Base-by-base conservation (phyloP, 129 eudicot genomes). In the Pseudognaphalium luteoalbum region DNA sequence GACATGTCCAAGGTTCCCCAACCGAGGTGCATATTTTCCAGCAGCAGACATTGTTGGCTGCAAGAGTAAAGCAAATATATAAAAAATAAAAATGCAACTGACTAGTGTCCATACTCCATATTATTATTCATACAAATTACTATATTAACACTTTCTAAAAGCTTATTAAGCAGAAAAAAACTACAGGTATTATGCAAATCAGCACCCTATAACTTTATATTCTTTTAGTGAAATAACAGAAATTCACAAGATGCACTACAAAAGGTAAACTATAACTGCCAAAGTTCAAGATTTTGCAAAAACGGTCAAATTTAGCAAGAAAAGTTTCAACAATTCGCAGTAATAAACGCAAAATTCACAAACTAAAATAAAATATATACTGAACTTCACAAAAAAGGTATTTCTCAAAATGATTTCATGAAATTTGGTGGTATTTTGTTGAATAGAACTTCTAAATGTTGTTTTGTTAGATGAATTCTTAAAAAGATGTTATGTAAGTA, bases 1-100 rank as follows among this genome's bases (percentile, higher is more conserved):
- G 30, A 93, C 41, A 83, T 93, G 98, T 68, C 98, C 98, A 51
- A 90, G 83, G 83, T 88, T 88, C 57, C 98, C 98, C 20, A 80
- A 84, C 66, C 88, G 87, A 30, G 92, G 96, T 44, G 87, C 80
- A 28, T 61, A 71, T 84, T 74, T 90, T 37, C 92, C 92, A 73
- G 90, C 33, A 37, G 92, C 92, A 34, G 94, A 83, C 79, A 83
- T 7, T 28, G 95, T 90, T 39, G 98, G 98, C 98, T 93, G 89
- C 81, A 84, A 12, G 50, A 44, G 5, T 21, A 42, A 29, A 65
- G 28, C 19, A 51, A 16, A 71, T 20, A 25, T 34, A 14, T 69
- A 30, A 33, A 67, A 9, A 3, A 25, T 25, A 59, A 1, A 16
- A 2, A 65, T 29, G 39, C 47, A 65, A 65, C 21, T 29, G 41